phyloP scores from a whole-genome alignment of 345 rosid species.

The Jatropha curcas region DNA sequence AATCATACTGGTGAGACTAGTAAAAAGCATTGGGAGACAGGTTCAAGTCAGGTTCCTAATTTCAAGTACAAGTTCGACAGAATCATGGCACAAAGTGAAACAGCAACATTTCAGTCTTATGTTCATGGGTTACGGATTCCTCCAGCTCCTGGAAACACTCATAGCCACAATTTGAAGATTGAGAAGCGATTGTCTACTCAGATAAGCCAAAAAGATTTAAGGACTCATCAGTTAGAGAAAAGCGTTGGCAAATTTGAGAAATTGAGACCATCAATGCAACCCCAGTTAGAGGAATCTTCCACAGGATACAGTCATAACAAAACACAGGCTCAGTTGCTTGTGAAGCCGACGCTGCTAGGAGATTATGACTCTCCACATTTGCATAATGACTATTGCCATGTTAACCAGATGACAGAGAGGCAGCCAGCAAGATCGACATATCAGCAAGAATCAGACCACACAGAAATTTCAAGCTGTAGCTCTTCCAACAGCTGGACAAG shows the following conservation, averaged over 20 bases:
- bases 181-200: background rate
- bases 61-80: no score
- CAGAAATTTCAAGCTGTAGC: background rate
- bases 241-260: background rate
- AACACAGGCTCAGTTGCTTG: background rate
- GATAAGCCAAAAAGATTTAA: background rate
- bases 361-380: constrained; percentile 7
- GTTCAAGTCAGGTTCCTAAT: no score
- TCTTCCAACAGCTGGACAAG: constrained; percentile 1
- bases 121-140: constrained; percentile 14
- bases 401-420: background rate
- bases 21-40: background rate
- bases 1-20: background rate
- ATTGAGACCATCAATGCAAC: background rate
- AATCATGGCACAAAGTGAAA: background rate
- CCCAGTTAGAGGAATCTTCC: background rate
- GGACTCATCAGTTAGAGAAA: background rate
- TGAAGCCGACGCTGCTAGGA: constrained; percentile 12
- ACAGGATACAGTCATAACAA: background rate
- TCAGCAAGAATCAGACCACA: constrained; percentile 4
- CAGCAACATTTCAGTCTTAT: background rate
- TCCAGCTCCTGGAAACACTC: background rate
- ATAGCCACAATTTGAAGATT: background rate
- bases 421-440: background rate
- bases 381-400: background rate